A percentile compares a stretch with the other conserved stretches of the same genome.
These are phyloP conservation scores for Chalciporus piperatus DNA, from an alignment of 768 basidiomycete species.

Conservation along the genomic window DNA sequence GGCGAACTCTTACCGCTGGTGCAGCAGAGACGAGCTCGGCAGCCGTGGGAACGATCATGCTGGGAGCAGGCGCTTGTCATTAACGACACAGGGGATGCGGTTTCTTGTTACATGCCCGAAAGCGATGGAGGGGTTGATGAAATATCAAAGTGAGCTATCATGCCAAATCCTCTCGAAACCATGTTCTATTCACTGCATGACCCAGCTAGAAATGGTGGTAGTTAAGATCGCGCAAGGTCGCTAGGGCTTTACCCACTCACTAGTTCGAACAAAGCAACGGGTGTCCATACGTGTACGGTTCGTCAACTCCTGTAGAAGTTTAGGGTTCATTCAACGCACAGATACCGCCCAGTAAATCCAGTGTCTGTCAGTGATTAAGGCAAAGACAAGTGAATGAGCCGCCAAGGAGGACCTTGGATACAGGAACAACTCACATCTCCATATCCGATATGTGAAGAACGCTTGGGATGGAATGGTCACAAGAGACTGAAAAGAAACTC, in stretches of 20 bases:
- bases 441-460: no score
- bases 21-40: neutral
- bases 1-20: no score
- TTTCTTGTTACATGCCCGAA: slow-evolving; percentile 1
- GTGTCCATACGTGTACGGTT: neutral
- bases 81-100: no score
- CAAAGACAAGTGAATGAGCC: neutral
- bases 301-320: no score
- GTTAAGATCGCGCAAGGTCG: no score
- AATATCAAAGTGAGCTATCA: no score
- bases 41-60: neutral
- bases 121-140: slow-evolving; percentile 1
- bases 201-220: no score
- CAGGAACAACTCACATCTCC: slow-evolving; percentile 3
- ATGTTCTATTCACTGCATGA: no score
- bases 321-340: neutral
- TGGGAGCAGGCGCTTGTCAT: no score
- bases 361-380: slow-evolving; percentile 1
- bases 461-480: slow-evolving; percentile 1
- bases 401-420: no score
- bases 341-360: slow-evolving; percentile 7
- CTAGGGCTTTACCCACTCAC: neutral
- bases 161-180: no score
- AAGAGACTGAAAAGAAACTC: no score
- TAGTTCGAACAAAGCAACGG: slow-evolving; percentile 3